Percentiles rank a stretch among this genome's conserved stretches.
phyloP scores from a whole-genome alignment of 2,329 filamentous ascomycete genomes.

The Sphaerostilbella broomeana region DNA sequence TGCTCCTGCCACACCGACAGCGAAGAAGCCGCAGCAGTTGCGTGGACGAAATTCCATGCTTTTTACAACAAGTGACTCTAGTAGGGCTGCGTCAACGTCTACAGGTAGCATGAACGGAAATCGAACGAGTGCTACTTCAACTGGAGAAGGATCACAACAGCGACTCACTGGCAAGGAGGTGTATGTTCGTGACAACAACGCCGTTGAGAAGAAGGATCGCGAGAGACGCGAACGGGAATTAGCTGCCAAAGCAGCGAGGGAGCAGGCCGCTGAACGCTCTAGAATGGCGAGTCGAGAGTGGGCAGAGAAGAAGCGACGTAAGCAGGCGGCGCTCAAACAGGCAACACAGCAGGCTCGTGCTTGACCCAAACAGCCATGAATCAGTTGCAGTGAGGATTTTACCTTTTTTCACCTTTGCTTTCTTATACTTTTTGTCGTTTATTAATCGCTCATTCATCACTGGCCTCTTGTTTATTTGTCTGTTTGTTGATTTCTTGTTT shows the following conservation, averaged over 20 bases:
- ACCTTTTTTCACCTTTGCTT: background rate
- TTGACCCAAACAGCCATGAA: background rate
- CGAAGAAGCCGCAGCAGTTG: constrained; percentile 15
- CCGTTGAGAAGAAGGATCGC: constrained; percentile 40
- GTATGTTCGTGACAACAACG: constrained; percentile 41
- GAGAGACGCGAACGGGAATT: constrained; percentile 50
- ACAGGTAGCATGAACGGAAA: constrained; percentile 38
- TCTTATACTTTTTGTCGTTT: too few relatives aligned
- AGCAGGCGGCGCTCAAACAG: constrained; percentile 21
- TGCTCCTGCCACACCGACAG: constrained; percentile 3
- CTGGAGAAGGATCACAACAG: constrained; percentile 45
- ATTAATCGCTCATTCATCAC: too few relatives aligned
- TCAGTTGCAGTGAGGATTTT: background rate
- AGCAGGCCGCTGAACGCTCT: constrained; percentile 56
- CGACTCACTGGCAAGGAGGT: constrained; percentile 48
- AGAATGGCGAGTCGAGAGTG: constrained; percentile 54
- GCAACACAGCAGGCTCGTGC: background rate
- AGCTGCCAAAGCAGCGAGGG: constrained; percentile 47
- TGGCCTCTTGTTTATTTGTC: too few relatives aligned
- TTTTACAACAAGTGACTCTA: constrained; percentile 20
- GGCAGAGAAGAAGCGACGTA: constrained; percentile 51
- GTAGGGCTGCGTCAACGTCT: constrained; percentile 40
- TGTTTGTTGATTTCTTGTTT: too few relatives aligned
- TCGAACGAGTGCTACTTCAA: constrained; percentile 43
- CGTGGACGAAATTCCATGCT: constrained; percentile 24